phyloP scores from a whole-genome alignment of 371 early-diverging fungal genomes.

The Coemansia sp. region DNA sequence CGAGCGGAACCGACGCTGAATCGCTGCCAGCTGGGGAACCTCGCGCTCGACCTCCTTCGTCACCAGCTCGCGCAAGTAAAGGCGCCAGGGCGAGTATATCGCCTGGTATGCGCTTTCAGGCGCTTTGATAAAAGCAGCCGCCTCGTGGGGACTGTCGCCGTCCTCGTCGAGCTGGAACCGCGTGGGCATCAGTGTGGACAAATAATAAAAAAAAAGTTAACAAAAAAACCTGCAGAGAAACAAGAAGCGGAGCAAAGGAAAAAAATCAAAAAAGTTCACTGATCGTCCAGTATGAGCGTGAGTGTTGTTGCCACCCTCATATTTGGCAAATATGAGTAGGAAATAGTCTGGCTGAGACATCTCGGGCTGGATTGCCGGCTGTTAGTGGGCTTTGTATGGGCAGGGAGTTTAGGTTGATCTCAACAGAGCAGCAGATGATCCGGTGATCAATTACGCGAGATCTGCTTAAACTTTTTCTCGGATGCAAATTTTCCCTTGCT shows the following conservation, averaged over 20 bases:
- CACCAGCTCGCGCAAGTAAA: conserved; percentile 26
- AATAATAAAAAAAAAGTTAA: neutral
- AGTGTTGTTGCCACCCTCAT: too few relatives aligned
- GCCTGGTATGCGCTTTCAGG: conserved; percentile 38
- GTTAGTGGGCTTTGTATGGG: too few relatives aligned
- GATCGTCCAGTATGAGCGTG: neutral
- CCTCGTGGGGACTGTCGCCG: conserved; percentile 11
- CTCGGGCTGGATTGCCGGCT: too few relatives aligned
- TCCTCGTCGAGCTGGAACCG: conserved; percentile 50
- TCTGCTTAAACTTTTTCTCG: too few relatives aligned
- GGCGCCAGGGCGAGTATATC: conserved; percentile 39
- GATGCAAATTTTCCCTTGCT: too few relatives aligned
- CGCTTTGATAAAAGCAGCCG: conserved; percentile 19
- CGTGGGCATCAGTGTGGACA: conserved; percentile 22
- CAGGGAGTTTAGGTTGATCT: too few relatives aligned
- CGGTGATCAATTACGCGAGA: too few relatives aligned
- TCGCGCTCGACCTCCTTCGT: conserved; percentile 40
- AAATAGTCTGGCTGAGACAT: too few relatives aligned
- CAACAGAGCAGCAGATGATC: too few relatives aligned
- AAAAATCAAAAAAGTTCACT: neutral
- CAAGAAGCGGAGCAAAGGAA: neutral
- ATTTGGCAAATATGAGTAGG: too few relatives aligned
- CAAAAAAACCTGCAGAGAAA: neutral
- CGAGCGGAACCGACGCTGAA: conserved; percentile 30
- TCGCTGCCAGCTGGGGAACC: conserved; percentile 24